Evolutionary conservation across 2,329 filamentous ascomycete genomes (phyloP).

Genomic region (Paramyrothecium roridum): DNA sequence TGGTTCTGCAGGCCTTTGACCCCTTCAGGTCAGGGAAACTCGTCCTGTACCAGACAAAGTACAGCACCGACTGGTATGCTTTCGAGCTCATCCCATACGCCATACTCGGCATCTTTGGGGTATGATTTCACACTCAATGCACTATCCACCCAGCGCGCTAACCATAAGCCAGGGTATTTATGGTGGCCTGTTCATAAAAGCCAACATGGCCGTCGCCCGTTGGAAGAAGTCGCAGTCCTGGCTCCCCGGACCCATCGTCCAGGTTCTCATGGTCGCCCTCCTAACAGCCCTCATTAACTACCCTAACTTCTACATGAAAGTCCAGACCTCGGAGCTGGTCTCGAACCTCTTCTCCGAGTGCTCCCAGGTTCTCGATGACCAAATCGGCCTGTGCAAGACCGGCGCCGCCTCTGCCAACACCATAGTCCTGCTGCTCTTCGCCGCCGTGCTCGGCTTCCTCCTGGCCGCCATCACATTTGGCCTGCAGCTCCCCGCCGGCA

Average conservation of each 20-base stretch:
- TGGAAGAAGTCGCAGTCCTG: conserved; percentile 70
- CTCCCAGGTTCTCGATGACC: conserved; percentile 75
- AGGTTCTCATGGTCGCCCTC: conserved; percentile 77
- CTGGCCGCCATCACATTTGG: conserved; percentile 89
- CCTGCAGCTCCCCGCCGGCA: conserved; percentile 88
- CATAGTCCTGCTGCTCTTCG: conserved; percentile 78
- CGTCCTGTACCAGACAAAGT: conserved; percentile 93
- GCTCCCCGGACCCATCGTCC: conserved; percentile 70
- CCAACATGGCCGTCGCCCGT: conserved; percentile 82
- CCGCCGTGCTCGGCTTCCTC: conserved; percentile 78
- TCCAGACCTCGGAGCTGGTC: conserved; percentile 87
- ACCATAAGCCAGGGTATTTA: conserved; percentile 65
- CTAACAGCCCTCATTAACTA: conserved; percentile 89
- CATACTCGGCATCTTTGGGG: conserved; percentile 78
- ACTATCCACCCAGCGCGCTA: conserved; percentile 4
- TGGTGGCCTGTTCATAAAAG: conserved; percentile 89
- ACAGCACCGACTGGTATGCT: conserved; percentile 86
- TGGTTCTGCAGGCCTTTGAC: conserved; percentile 88
- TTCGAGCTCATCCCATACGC: conserved; percentile 91
- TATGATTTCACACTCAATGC: conserved; percentile 26
- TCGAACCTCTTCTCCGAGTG: conserved; percentile 92
- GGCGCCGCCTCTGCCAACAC: conserved; percentile 79
- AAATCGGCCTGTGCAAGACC: conserved; percentile 85
- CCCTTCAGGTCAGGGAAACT: conserved; percentile 94
- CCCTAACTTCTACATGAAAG: conserved; percentile 93